Conservation (phyloP, 169 alveolate genomes). For the Cryptosporidium muris region DNA sequence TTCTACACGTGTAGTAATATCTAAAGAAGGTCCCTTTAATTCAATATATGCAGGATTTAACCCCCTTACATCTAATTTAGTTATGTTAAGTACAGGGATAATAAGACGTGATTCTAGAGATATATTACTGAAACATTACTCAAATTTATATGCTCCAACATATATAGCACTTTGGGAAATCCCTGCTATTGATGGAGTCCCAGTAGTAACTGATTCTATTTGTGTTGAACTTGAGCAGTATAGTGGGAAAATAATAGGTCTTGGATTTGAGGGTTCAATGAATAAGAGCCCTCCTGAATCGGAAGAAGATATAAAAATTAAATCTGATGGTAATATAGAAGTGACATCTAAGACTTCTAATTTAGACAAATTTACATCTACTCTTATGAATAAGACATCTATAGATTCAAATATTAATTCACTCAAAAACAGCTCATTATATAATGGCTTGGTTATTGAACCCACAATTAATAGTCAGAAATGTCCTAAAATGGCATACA, state of each 20-base stretch:
- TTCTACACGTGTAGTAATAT: conserved; percentile 17
- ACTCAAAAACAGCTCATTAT: neutral
- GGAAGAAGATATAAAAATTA: conserved; percentile 30
- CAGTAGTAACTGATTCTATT: conserved; percentile 43
- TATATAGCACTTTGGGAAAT: conserved; percentile 59
- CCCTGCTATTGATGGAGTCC: conserved; percentile 40
- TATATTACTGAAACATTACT: conserved; percentile 42
- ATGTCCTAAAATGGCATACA: conserved; percentile 54
- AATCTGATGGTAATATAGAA: too few species aligned
- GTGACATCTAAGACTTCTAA: too few species aligned
- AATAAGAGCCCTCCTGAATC: conserved; percentile 44
- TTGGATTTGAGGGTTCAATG: conserved; percentile 70
- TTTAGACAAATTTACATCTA: too few species aligned
- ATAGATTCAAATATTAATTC: neutral
- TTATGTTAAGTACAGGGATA: conserved; percentile 46
- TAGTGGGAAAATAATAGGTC: conserved; percentile 57
- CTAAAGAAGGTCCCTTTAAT: conserved; percentile 55
- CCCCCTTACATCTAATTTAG: conserved; percentile 37
- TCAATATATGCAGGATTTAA: conserved; percentile 53
- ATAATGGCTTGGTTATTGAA: conserved; percentile 13
- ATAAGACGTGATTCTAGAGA: conserved; percentile 19
- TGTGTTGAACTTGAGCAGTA: conserved; percentile 67
- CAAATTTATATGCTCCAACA: conserved; percentile 42
- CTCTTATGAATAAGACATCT: too few species aligned
- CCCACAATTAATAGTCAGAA: conserved; percentile 23